Percentiles rank a stretch among this genome's conserved stretches.
Evolutionary conservation across 2,329 filamentous ascomycete species (phyloP).

Genomic region (Penicillium hesseltinei): DNA sequence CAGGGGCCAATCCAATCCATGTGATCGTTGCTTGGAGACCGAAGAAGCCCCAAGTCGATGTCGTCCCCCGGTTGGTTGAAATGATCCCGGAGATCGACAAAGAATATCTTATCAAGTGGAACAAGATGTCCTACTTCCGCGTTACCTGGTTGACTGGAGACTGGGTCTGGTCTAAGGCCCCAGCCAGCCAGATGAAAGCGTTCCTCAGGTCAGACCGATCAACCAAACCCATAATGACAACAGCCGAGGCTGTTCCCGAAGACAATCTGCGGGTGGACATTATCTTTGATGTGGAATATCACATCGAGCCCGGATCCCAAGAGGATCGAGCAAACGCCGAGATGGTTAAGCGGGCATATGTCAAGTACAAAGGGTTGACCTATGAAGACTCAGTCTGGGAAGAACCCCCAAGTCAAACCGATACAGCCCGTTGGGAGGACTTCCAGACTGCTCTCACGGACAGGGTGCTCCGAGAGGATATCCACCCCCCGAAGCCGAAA

Average conservation of each 20-base stretch:
- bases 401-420: slow-evolving; percentile 64
- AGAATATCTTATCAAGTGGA: slow-evolving; percentile 92
- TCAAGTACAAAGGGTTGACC: slow-evolving; percentile 89
- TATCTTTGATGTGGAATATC: slow-evolving; percentile 76
- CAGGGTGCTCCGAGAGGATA: slow-evolving; percentile 75
- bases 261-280: slow-evolving; percentile 85
- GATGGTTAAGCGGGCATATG: slow-evolving; percentile 69
- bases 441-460: slow-evolving; percentile 83
- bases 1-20: slow-evolving; percentile 61
- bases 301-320: slow-evolving; percentile 54
- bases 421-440: slow-evolving; percentile 67
- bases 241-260: slow-evolving; percentile 79
- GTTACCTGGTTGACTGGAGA: slow-evolving; percentile 83
- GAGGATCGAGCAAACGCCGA: slow-evolving; percentile 69
- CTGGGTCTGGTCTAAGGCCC: slow-evolving; percentile 77
- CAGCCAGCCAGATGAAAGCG: slow-evolving; percentile 61
- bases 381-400: slow-evolving; percentile 96
- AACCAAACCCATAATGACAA: slow-evolving; percentile 64
- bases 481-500: slow-evolving; percentile 55
- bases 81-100: slow-evolving; percentile 72
- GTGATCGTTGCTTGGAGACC: slow-evolving; percentile 88
- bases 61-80: slow-evolving; percentile 40
- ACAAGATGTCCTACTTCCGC: slow-evolving; percentile 73
- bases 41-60: slow-evolving; percentile 56
- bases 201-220: slow-evolving; percentile 70